Evolutionary conservation across 768 basidiomycete species (phyloP), one percentile per base, ranked within the genome.

Genomic region (Mycena floridula): DNA sequence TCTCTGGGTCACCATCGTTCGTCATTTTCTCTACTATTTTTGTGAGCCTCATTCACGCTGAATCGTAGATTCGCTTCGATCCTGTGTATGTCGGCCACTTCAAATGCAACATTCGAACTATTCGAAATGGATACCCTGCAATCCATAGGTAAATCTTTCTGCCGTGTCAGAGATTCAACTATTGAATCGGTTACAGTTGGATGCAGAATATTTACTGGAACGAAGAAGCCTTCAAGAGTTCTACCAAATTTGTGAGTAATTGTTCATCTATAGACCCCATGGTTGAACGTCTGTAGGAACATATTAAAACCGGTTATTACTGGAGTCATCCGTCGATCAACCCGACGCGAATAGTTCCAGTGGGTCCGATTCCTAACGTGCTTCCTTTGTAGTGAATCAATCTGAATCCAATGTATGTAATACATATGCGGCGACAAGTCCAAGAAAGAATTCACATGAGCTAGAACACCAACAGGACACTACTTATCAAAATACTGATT

Each of bases 121-220:
- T 96, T 58, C 89, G 94, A 20, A 69, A 81, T 55, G 87, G 87
- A 5, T 98, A 93, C 63, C 93, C 94, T 16, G 75, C 81, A 39
- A 76, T 96, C 40, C 77, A 97, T 65, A 59, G 59, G 80, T 77
- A 44, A 37, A 73, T 64, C 28, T n/a, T n/a, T n/a, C n/a, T n/a
- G n/a, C n/a, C n/a, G n/a, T n/a, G n/a, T n/a, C n/a, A n/a, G n/a
- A n/a, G n/a, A n/a, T n/a, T n/a, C n/a, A n/a, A n/a, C n/a, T n/a
- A 18, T 23, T 20, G n/a, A 36, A 21, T 40, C n/a, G n/a, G n/a
- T n/a, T n/a, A 21, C 46, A 85, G 82, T 25, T 94, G 90, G 87
- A 55, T 89, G 66, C 82, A 81, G 63, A 83, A 85, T 58, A 66
- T 97, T 16, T 98, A 99, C 72, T 97, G 92, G 93, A 86, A 84